Percentiles rank a stretch among this genome's conserved stretches.
phyloP scores from a whole-genome alignment of 2,329 filamentous ascomycete species.

The Pseudonectria buxi region DNA sequence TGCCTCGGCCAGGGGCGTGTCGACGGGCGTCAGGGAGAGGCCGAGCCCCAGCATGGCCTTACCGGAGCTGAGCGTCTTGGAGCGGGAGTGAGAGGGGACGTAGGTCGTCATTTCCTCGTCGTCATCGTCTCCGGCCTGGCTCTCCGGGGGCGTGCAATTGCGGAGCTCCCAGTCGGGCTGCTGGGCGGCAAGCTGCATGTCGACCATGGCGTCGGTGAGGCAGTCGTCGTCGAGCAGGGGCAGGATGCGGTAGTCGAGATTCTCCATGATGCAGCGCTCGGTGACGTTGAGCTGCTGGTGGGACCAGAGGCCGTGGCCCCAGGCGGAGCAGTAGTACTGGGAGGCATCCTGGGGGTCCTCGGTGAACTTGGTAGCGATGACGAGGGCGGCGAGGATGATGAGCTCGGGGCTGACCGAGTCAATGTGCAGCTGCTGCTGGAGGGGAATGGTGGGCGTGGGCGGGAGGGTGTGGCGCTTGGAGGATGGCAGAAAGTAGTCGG shows the following conservation, averaged over 20 bases:
- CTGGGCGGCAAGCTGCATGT: slow-evolving; percentile 54
- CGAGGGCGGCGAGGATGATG: slow-evolving; percentile 54
- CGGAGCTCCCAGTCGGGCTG: slow-evolving; percentile 22
- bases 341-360: slow-evolving; percentile 52
- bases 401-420: slow-evolving; percentile 56
- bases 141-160: slow-evolving; percentile 25
- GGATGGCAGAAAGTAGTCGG: slow-evolving; percentile 19
- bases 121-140: slow-evolving; percentile 21
- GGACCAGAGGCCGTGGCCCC: slow-evolving; percentile 52
- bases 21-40: slow-evolving; percentile 20
- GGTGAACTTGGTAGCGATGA: slow-evolving; percentile 60
- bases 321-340: slow-evolving; percentile 44
- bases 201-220: slow-evolving; percentile 52
- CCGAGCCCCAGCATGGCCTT: slow-evolving; percentile 17
- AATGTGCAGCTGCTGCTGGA: slow-evolving; percentile 43
- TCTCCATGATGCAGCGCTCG: slow-evolving; percentile 58
- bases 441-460: slow-evolving; percentile 27
- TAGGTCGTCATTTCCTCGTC: slow-evolving; percentile 22
- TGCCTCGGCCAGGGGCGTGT: slow-evolving; percentile 14
- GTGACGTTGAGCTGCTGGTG: slow-evolving; percentile 57
- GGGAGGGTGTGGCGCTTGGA: slow-evolving; percentile 45
- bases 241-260: slow-evolving; percentile 55
- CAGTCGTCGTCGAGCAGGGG: slow-evolving; percentile 51
- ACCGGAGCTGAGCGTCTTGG: slow-evolving; percentile 26
- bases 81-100: slow-evolving; percentile 27